Conservation (phyloP, 257 asterid species). For the Plantago ovata region DNA sequence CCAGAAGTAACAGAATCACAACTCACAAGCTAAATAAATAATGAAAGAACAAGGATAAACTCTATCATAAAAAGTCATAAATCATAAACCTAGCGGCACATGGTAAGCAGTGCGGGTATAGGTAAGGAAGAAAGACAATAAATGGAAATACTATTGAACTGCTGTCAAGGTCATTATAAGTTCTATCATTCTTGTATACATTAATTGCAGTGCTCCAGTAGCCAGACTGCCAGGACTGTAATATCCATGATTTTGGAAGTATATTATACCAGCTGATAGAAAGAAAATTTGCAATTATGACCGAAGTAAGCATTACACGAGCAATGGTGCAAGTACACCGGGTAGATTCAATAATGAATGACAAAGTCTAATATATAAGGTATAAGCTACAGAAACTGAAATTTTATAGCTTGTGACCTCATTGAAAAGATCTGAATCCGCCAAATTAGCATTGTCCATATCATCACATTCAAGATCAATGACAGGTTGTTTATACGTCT, state of each 20-base stretch:
- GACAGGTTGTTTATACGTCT: constrained; percentile 30
- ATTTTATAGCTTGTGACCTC: constrained; percentile 28
- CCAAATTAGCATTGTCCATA: constrained; percentile 19
- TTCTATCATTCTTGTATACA: no score
- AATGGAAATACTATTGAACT: no score
- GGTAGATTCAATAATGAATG: neutral
- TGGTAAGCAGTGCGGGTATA: no score
- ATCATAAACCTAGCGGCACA: no score
- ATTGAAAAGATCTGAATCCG: constrained; percentile 21
- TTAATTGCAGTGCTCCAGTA: neutral
- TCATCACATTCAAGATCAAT: constrained; percentile 43
- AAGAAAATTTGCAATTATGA: constrained; percentile 7
- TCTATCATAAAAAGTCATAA: no score
- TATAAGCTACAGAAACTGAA: constrained; percentile 2
- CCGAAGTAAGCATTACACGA: neutral
- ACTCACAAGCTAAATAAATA: neutral
- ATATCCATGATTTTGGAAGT: neutral
- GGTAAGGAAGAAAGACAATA: no score
- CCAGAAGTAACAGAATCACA: constrained; percentile 18
- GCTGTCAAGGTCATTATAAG: no score
- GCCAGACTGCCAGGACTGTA: neutral
- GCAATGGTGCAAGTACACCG: neutral
- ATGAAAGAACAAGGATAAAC: neutral
- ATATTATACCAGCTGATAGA: neutral
- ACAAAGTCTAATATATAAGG: neutral